Percentiles rank a stretch among this genome's conserved stretches.
Evolutionary conservation across 2,329 filamentous ascomycete species (phyloP).

Genomic region (Lecanoromycetidae sp.): DNA sequence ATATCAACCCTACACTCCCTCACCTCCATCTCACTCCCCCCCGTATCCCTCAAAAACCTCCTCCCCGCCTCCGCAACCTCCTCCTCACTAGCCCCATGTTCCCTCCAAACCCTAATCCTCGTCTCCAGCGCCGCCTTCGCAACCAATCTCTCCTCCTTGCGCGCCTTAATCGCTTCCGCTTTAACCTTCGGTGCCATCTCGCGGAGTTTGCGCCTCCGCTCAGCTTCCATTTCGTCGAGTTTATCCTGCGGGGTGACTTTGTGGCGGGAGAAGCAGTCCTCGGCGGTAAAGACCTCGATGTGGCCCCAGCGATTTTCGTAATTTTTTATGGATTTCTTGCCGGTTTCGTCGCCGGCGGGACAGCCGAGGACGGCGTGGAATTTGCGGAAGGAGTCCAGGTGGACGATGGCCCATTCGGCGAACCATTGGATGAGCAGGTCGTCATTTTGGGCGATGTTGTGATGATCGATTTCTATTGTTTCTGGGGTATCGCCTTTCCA

Average conservation of each 20-base stretch:
- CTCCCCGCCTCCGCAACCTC: background rate
- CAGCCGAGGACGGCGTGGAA: slow-evolving; percentile 10
- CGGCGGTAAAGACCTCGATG: slow-evolving; percentile 7
- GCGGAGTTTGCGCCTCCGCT: background rate
- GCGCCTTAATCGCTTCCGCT: background rate
- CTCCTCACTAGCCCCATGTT: background rate
- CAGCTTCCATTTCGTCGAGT: slow-evolving; percentile 4
- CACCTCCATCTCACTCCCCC: background rate
- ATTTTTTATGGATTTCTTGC: background rate
- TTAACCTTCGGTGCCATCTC: background rate
- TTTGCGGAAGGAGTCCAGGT: slow-evolving; percentile 6
- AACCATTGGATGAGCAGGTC: slow-evolving; percentile 12
- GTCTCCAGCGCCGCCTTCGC: background rate
- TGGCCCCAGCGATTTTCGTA: slow-evolving; percentile 5
- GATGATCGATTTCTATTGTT: background rate
- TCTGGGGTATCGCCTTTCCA: slow-evolving; percentile 1
- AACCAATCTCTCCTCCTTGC: background rate
- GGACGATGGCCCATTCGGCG: slow-evolving; percentile 13
- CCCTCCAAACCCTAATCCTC: background rate
- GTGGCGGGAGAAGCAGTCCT: slow-evolving; percentile 3
- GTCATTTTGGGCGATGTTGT: slow-evolving; percentile 10
- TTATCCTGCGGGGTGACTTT: background rate
- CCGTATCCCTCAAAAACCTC: background rate
- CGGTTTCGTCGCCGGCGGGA: background rate
- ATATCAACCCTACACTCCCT: background rate